Evolutionary conservation across 768 basidiomycete species (phyloP), one percentile per base, ranked within the genome.

Genomic region (Coprinopsis sp.): DNA sequence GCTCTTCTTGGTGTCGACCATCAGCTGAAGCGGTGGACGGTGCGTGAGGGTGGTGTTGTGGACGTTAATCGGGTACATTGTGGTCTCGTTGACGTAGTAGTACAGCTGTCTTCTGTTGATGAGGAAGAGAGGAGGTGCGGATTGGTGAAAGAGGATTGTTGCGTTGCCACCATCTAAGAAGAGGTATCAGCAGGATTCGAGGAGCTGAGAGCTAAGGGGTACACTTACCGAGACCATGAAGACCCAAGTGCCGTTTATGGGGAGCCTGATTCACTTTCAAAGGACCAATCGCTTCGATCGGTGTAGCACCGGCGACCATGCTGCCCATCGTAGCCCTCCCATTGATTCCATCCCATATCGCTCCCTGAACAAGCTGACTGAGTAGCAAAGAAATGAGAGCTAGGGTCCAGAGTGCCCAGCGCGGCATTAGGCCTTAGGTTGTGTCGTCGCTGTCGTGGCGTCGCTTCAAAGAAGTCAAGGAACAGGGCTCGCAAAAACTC

Each of bases 21-120:
- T 59, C 27, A 84, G 57, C 55, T 79, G 78, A 42, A 81, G 63
- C 8, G 77, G 77, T 13, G 70, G 60, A 4, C 16, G 22, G 8
- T 34, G 21, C n/a, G 30, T 13, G 1, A 49, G 23, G 4, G 79
- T 81, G 6, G 69, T 65, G 51, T 83, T 83, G 30, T 73, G 57
- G 31, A 79, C 67, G 51, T 76, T 78, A 33, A 82, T 74, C 44
- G 72, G 71, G 49, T 72, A 70, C 42, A 83, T 76, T 13, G 74
- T 67, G 0, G 78, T 71, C 44, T 76, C 74, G 58, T 84, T 83
- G 44, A 70, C 66, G 56, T 71, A 72, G 38, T 76, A 73, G 65
- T 70, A 79, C 22, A 83, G 67, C 42, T 76, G 73, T 37, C 70
- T 62, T 47, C 69, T 66, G 54, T 73, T 64, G 51, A 83, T 67